Evolutionary conservation across 805 yeast genomes (phyloP), one percentile per base, ranked within the genome.

Genomic region (Wickerhamomyces hampshirensis): DNA sequence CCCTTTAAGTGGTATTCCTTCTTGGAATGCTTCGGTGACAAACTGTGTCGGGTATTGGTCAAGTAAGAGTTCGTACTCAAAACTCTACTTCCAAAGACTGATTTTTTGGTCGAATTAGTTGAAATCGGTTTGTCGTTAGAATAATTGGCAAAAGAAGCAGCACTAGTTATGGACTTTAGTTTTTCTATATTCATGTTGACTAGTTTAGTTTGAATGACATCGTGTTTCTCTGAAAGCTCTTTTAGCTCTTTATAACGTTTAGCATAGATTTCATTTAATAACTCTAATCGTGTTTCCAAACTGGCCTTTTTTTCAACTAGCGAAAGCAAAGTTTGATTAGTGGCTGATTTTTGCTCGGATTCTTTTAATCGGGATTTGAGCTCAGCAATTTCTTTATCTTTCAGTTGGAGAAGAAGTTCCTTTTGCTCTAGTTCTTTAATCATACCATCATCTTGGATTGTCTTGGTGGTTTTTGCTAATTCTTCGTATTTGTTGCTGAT

Each of bases 1-100:
- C 23, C 24, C 9, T 17, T 13, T 3, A 37, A 6, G 5, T 18
- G 10, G 16, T 37, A 37, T 7, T 15, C 9, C 24, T 37, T 37
- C 29, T 26, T 28, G 8, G 28, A 18, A 11, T 21, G 24, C 24
- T 10, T 19, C 32, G 6, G 30, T 8, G 4, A 17, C 16, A 11
- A 15, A 9, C 5, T 10, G 10, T 12, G 12, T 23, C 26, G 23
- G n/a, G 40, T 35, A 38, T 42, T 48, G 4, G 31, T 34, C 29
- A 54, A 31, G 26, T 54, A 54, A 3, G 59, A 54, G 33, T 54
- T 53, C 1, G 55, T 51, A 13, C 59, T 54, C n/a, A 53, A 28
- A 0, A 54, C 54, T 23, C 59, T 36, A 21, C 31, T 47, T 26
- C 44, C 44, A 1, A 41, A 4, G 2, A 23, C 27, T 18, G 34